Evolutionary conservation across 768 basidiomycete genomes (phyloP), one percentile per base, ranked within the genome.

Genomic region (Tylopilus cervinicoccineus): DNA sequence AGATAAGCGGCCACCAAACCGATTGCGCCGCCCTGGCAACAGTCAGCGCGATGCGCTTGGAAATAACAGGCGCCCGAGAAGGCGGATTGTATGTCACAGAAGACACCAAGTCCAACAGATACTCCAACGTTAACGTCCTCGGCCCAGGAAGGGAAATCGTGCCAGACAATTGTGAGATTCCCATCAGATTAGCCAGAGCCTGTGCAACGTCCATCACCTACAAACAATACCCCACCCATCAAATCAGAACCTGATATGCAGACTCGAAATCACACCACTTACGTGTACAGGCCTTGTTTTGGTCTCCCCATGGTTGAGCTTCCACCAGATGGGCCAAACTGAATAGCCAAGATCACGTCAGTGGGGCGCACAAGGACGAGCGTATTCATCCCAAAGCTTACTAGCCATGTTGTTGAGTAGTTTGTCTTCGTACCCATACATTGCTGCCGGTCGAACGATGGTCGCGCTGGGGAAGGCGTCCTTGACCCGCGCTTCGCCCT

Each of bases 341-440:
- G 16, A 55, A 48, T 31, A 26, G 19, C 40, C 28, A 40, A 24
- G 20, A 38, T 52, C 45, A 47, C 52, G 47, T 49, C 20, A 57
- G 56, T 19, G n/a, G 20, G 43, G 50, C 51, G 43, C 53, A 49
- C 24, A 37, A 19, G 24, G 36, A 48, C 50, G 37, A 32, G 32
- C 32, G 40, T 13, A 31, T 29, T 29, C 43, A 14, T 52, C 27
- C 38, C 38, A 37, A 34, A 48, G 78, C 87, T 69, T 65, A 94
- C 93, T 72, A 42, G 93, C 88, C 69, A 96, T 88, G 65, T 89
- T 93, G 66, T 88, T 94, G 63, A 98, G 70, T 42, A 98, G 70
- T 69, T 86, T 91, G 72, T 99, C 96, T 70, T 99, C 96, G 61
- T 86, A 81, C n/a, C 96, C 96, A 67, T 75, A 99, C 81, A 97